Percentiles rank a stretch among this genome's conserved stretches.
These are phyloP conservation scores for Telopea speciosissima DNA, from an alignment of 177 flowering plant species.

Conservation along the genomic window DNA sequence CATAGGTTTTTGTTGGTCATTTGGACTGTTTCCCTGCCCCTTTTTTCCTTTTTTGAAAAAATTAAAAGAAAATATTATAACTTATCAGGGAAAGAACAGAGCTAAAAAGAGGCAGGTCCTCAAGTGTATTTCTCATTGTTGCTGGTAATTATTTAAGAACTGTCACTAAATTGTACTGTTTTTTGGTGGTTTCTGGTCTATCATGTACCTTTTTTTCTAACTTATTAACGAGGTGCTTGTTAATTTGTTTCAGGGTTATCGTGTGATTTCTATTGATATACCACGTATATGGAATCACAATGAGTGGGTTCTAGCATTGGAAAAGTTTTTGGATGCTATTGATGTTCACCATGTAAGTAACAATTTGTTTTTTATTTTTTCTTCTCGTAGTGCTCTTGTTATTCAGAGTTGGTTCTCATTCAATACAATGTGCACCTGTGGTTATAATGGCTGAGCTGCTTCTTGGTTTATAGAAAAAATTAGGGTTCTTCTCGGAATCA, in stretches of 20 bases:
- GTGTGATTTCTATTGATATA: slow-evolving; percentile 92
- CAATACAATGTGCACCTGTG: neutral
- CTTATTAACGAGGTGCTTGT: neutral
- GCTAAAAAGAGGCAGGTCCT: neutral
- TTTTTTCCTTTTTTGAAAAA: too few species aligned
- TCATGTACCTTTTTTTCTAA: neutral
- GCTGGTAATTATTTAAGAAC: neutral
- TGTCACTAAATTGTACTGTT: neutral
- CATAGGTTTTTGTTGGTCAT: neutral
- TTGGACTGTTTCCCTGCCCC: neutral
- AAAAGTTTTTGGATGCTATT: slow-evolving; percentile 88
- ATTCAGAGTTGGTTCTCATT: neutral
- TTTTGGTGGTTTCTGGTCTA: neutral
- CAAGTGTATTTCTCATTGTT: neutral
- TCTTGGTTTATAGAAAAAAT: neutral
- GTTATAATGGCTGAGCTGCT: neutral
- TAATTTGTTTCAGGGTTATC: slow-evolving; percentile 62
- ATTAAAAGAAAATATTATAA: too few species aligned
- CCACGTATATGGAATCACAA: slow-evolving; percentile 92
- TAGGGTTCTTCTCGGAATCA: too few species aligned
- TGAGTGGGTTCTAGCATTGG: slow-evolving; percentile 97
- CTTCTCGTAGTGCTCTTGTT: neutral
- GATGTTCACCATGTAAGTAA: slow-evolving; percentile 92
- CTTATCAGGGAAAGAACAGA: too few species aligned
- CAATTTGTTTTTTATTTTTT: neutral